Base-by-base conservation (phyloP, 2,329 filamentous ascomycete species). In the Talaromyces funiculosus region DNA sequence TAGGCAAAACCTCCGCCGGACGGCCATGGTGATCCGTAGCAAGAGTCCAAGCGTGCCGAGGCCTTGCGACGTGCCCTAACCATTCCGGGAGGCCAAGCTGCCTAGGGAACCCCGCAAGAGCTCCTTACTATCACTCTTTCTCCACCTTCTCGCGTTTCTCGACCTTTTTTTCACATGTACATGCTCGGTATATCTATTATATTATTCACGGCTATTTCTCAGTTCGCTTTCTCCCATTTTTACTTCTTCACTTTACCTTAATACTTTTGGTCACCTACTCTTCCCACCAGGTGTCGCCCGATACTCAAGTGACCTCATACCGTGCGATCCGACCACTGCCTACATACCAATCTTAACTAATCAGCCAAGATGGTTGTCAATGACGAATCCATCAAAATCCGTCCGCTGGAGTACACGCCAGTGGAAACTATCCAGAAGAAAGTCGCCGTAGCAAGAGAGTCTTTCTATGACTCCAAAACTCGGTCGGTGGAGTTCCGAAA, bases 401-500 rank as follows among this genome's bases (percentile, higher is more conserved):
- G 75, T 31, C 64, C 71, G 4, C 86, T 89, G 67, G 75, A 84
- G 74, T 75, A 78, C 58, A 92, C 90, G 1, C 72, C 86, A 2
- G 72, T 90, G 51, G 86, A 89, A 60, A 78, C 82, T 43, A 91
- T 96, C 72, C 76, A 85, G 14, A 73, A 73, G 62, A 82, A 83
- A 43, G 83, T 86, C 70, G 80, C 83, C 60, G 82, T 78, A 6
- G 77, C 89, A 45, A 86, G 86, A 70, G 77, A 81, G 56, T 86
- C 87, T n/a, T 97, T 90, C 77, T 82, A 83, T 67, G 83, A 89
- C 18, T 87, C 92, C 73, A 89, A 88, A 77, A 97, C 92, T 45
- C 91, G 91, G 72, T 83, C 90, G 59, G 72, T 97, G 63, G 84
- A 90, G 69, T 97, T 89, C 79, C 87, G 94, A 64, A 81, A 92